Conservation (phyloP, 2,329 filamentous ascomycete species). For the Clonostachys rosea region DNA sequence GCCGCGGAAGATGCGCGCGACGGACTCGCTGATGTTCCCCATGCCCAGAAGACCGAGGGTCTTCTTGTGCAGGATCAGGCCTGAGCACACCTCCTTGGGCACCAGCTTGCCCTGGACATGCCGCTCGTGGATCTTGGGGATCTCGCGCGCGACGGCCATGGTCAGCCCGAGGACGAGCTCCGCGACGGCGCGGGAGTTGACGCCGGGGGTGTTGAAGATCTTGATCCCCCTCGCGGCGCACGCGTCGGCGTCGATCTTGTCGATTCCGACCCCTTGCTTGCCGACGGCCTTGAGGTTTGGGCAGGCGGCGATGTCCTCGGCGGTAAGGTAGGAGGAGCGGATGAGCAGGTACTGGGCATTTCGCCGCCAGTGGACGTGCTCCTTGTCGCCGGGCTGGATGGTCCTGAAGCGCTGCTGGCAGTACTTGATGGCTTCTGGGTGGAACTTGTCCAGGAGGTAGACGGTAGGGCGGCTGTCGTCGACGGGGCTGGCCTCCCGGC, state of each 20-base stretch:
- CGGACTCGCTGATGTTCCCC: conserved; percentile 28
- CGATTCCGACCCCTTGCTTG: conserved; percentile 41
- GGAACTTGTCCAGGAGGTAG: conserved; percentile 32
- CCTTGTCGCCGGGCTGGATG: conserved; percentile 23
- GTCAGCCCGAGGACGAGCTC: conserved; percentile 28
- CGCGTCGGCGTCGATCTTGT: conserved; percentile 35
- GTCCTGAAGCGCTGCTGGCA: conserved; percentile 29
- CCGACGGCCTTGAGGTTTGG: conserved; percentile 32
- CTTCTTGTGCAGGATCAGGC: conserved; percentile 23
- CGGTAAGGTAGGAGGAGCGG: conserved; percentile 25
- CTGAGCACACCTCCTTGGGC: conserved; percentile 33
- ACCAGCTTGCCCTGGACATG: conserved; percentile 19
- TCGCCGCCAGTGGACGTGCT: conserved; percentile 28
- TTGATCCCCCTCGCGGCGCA: conserved; percentile 29
- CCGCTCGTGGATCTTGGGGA: conserved; percentile 19
- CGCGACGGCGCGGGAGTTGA: conserved; percentile 34
- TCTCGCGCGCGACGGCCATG: conserved; percentile 23
- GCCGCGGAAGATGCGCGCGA: conserved; percentile 27
- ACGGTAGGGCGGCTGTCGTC: conserved; percentile 17
- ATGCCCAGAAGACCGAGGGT: conserved; percentile 30
- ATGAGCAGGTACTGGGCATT: conserved; percentile 33
- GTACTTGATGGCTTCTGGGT: conserved; percentile 24
- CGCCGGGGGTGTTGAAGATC: conserved; percentile 41
- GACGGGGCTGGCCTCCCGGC: conserved; percentile 10
- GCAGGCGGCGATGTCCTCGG: conserved; percentile 26